Conservation (phyloP, 2,329 filamentous ascomycete genomes). For the Hypoxylon rubiginosum region DNA sequence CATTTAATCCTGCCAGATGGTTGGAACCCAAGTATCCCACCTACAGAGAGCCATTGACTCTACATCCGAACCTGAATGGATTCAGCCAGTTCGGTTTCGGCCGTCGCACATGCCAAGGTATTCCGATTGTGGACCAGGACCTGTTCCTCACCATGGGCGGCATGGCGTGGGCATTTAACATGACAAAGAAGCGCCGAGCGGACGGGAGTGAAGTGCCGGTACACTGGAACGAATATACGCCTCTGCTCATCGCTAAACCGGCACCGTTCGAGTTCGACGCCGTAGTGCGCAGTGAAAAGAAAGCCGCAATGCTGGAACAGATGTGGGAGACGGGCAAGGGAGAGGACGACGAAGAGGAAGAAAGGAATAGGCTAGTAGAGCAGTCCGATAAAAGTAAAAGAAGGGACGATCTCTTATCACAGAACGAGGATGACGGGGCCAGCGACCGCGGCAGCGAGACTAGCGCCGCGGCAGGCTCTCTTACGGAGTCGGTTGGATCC, state of each 20-base stretch:
- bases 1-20: conserved; percentile 58
- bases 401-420: neutral
- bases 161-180: conserved; percentile 54
- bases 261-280: conserved; percentile 56
- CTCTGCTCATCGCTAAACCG: conserved; percentile 61
- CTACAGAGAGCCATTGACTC: conserved; percentile 56
- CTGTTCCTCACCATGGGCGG: conserved; percentile 58
- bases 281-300: conserved; percentile 47
- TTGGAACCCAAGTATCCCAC: conserved; percentile 55
- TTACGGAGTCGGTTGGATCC: conserved; percentile 23
- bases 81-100: conserved; percentile 67
- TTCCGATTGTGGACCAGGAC: conserved; percentile 58
- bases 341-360: conserved; percentile 50
- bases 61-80: conserved; percentile 57
- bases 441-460: conserved; percentile 40
- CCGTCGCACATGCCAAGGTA: conserved; percentile 61
- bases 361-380: conserved; percentile 30
- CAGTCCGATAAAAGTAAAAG: conserved; percentile 4
- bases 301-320: conserved; percentile 43
- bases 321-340: conserved; percentile 56
- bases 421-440: conserved; percentile 26
- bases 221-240: conserved; percentile 61
- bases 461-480: conserved; percentile 22
- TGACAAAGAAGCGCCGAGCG: conserved; percentile 48
- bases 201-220: conserved; percentile 53